Conservation (phyloP, 345 rosid genomes). For the Hibiscus syriacus region DNA sequence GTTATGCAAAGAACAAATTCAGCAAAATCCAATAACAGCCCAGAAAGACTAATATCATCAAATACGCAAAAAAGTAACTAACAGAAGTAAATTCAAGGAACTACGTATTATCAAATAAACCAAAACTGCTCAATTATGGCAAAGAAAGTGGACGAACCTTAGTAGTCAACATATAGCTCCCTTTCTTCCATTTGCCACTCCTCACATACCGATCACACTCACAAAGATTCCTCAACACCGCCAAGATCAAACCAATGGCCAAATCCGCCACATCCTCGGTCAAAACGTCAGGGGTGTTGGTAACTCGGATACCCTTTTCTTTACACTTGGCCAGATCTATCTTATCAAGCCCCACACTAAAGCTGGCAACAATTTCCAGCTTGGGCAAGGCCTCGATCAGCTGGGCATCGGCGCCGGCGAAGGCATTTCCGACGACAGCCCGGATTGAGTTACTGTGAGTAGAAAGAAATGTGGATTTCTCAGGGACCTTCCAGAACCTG, state of each 20-base stretch:
- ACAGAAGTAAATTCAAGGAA: not conserved
- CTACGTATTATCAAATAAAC: not conserved
- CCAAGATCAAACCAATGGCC: slow-evolving; percentile 53
- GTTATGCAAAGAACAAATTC: not conserved
- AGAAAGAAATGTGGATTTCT: slow-evolving; percentile 24
- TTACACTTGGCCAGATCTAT: slow-evolving; percentile 44
- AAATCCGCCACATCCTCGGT: slow-evolving; percentile 61
- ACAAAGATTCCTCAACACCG: slow-evolving; percentile 46
- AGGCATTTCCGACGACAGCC: slow-evolving; percentile 41
- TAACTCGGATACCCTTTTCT: slow-evolving; percentile 53
- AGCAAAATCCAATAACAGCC: not conserved
- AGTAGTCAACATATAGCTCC: slow-evolving; percentile 32
- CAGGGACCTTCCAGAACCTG: slow-evolving; percentile 35
- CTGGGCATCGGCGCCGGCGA: slow-evolving; percentile 43
- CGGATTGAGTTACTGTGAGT: slow-evolving; percentile 26
- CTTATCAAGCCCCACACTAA: slow-evolving; percentile 57
- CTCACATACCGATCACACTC: slow-evolving; percentile 44
- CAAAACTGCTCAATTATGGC: not conserved
- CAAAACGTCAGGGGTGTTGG: slow-evolving; percentile 62
- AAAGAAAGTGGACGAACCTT: slow-evolving; percentile 29
- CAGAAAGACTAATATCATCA: not conserved
- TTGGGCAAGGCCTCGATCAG: slow-evolving; percentile 46
- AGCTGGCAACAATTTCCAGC: slow-evolving; percentile 50
- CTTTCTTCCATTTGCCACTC: slow-evolving; percentile 41
- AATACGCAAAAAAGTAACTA: not conserved